Evolutionary conservation across 1,139 yeast species (phyloP).

Genomic region (Torulaspora pretoriensis): DNA sequence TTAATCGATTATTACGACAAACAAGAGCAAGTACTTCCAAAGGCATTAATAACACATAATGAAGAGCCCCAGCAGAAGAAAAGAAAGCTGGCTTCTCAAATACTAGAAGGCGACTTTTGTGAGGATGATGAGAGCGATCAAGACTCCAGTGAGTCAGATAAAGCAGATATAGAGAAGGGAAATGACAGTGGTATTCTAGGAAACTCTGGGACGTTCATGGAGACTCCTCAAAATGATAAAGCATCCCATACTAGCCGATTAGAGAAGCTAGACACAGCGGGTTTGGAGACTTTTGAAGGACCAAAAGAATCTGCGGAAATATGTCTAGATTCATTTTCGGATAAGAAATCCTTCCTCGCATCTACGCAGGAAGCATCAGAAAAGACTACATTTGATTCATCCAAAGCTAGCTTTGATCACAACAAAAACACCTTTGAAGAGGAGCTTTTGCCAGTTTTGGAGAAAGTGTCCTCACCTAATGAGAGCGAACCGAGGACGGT

Average conservation of each 20-base stretch:
- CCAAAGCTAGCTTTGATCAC: not conserved
- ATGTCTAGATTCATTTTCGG: not conserved
- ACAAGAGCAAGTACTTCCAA: conserved; percentile 42
- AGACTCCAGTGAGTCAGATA: not conserved
- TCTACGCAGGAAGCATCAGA: not conserved
- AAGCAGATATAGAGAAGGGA: too few species aligned
- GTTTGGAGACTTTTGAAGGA: not conserved
- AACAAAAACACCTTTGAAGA: conserved; percentile 6
- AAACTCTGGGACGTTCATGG: not conserved
- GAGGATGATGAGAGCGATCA: conserved; percentile 5
- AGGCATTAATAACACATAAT: conserved; percentile 10
- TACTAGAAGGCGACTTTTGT: not conserved
- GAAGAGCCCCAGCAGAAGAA: conserved; percentile 11
- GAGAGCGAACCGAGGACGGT: conserved; percentile 15
- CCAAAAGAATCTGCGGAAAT: not conserved
- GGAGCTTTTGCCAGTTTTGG: not conserved
- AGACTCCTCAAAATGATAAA: not conserved
- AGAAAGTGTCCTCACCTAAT: not conserved
- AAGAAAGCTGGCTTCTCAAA: conserved; percentile 8
- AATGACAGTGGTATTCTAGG: too few species aligned
- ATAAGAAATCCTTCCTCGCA: not conserved
- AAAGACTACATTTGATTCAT: not conserved
- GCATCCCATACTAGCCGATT: too few species aligned
- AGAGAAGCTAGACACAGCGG: too few species aligned
- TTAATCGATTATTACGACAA: conserved; percentile 43